A percentile compares a stretch with the other conserved stretches of the same genome.
Conservation (phyloP, 352 stramenopile species). For the Phytophthora vignae region DNA sequence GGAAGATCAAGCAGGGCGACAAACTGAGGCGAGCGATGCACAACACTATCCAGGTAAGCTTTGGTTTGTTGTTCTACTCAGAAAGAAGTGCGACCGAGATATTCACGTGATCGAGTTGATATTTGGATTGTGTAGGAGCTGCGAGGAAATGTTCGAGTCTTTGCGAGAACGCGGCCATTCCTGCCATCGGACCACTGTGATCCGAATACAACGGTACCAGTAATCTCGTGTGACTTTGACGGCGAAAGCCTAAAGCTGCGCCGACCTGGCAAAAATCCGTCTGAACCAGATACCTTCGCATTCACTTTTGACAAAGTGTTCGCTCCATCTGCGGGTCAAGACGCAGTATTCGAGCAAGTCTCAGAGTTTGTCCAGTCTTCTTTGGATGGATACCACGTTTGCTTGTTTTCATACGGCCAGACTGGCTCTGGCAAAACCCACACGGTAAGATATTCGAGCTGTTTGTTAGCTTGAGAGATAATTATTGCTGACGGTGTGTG, state of each 20-base stretch:
- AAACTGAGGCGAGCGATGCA: conserved; percentile 95
- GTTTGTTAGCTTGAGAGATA: background rate
- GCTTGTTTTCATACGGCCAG: conserved; percentile 96
- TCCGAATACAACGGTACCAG: conserved; percentile 45
- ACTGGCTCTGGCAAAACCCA: conserved; percentile 95
- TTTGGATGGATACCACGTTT: conserved; percentile 97
- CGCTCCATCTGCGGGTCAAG: conserved; percentile 91
- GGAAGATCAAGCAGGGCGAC: conserved; percentile 81
- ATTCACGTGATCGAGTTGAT: conserved; percentile 7
- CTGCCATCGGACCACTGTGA: conserved; percentile 81
- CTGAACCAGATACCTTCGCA: conserved; percentile 58
- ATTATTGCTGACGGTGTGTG: background rate
- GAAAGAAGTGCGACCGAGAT: background rate
- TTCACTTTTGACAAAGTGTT: conserved; percentile 99
- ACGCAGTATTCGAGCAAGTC: conserved; percentile 97
- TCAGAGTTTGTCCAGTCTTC: conserved; percentile 98
- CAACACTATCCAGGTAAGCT: conserved; percentile 94
- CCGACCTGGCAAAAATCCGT: conserved; percentile 51
- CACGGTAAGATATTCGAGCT: conserved; percentile 61
- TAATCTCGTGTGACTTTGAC: conserved; percentile 78
- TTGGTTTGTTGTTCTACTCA: background rate
- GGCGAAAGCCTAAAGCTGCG: conserved; percentile 72
- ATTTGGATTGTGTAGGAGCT: conserved; percentile 89
- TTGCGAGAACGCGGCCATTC: conserved; percentile 94
- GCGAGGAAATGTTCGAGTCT: conserved; percentile 98